phyloP scores from a whole-genome alignment of 352 stramenopile genomes.

The Elongisporangium prolatum region DNA sequence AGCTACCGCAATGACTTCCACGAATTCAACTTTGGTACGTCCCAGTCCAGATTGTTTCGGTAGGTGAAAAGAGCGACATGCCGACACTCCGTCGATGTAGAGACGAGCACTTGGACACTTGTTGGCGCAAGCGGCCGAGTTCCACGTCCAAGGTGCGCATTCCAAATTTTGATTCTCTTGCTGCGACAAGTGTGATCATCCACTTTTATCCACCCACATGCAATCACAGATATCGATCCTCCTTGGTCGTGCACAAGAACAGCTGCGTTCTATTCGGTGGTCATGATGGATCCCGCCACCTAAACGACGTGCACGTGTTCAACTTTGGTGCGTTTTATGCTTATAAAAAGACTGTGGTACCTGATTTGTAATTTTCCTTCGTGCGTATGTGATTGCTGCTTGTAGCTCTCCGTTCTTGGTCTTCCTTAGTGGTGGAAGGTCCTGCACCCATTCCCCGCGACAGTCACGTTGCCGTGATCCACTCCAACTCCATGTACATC shows the following conservation, averaged over 20 bases:
- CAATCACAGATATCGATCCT: conserved; percentile 74
- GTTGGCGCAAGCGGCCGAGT: conserved; percentile 73
- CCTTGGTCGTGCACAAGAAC: conserved; percentile 89
- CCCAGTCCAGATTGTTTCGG: no score
- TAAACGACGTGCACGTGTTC: conserved; percentile 97
- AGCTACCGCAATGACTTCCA: conserved; percentile 96
- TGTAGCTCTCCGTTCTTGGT: conserved; percentile 84
- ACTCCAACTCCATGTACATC: conserved; percentile 93
- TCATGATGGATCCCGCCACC: conserved; percentile 96
- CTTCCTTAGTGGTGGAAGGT: conserved; percentile 85
- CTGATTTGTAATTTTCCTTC: background rate
- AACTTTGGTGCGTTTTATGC: conserved; percentile 79
- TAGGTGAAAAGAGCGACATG: no score
- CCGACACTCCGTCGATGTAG: no score
- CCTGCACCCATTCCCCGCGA: conserved; percentile 92
- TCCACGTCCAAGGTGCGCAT: conserved; percentile 52
- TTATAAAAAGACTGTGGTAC: background rate
- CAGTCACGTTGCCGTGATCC: conserved; percentile 93
- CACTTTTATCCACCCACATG: background rate
- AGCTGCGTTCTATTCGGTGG: conserved; percentile 96
- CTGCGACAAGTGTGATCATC: background rate
- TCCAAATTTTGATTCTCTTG: background rate
- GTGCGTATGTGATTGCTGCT: background rate
- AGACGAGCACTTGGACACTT: conserved; percentile 82
- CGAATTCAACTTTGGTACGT: conserved; percentile 91